phyloP scores from a whole-genome alignment of 2,329 filamentous ascomycete genomes.

The Penicillium sp. region DNA sequence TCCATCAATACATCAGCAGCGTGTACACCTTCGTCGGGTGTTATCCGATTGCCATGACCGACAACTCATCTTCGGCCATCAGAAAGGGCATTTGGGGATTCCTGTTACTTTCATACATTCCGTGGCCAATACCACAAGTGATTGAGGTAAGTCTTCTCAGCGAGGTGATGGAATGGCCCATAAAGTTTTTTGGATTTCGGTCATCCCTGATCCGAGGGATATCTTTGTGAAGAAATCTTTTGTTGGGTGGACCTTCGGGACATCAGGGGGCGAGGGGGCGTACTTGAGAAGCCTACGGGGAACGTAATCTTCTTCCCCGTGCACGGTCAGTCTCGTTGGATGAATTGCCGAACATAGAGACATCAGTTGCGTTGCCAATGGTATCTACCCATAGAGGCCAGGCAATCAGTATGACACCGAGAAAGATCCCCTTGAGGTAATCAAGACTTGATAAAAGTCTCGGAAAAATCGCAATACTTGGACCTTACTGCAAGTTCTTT shows the following conservation, averaged over 20 bases:
- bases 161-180: constrained; percentile 10
- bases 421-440: constrained; percentile 49
- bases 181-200: constrained; percentile 8
- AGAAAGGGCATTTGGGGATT: neutral
- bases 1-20: constrained; percentile 5
- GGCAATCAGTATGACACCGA: no score
- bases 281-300: no score
- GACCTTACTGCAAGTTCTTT: constrained; percentile 11
- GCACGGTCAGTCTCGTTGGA: no score
- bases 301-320: no score
- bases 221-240: constrained; percentile 2
- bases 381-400: no score
- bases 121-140: constrained; percentile 9
- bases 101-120: constrained; percentile 1
- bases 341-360: no score
- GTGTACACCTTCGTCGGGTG: neutral
- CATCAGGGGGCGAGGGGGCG: neutral
- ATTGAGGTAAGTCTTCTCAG: constrained; percentile 10
- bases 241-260: constrained; percentile 1
- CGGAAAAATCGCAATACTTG: constrained; percentile 13
- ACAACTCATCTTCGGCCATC: constrained; percentile 9
- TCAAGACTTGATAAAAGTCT: constrained; percentile 13
- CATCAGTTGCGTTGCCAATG: no score
- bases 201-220: constrained; percentile 5
- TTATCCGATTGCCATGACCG: constrained; percentile 1